Conservation (phyloP, 176 grass and related monocot species). For the Oryza glaberrima region DNA sequence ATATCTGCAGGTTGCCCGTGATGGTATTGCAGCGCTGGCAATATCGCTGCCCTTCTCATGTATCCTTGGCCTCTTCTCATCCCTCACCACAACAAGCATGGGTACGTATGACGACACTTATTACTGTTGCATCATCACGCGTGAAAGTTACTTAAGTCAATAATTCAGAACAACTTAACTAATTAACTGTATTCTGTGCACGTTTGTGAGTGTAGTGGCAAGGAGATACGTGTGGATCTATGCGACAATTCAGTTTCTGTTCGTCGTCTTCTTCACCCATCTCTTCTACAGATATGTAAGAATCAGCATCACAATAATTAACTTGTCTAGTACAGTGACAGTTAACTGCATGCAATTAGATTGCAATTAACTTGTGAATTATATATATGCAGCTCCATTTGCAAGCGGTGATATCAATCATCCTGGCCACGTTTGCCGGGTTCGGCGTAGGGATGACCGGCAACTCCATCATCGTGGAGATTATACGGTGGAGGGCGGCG, state of each 20-base stretch:
- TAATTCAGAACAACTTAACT: not conserved
- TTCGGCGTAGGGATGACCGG: conserved; percentile 87
- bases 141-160: too few relatives aligned
- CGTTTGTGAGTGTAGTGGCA: conserved; percentile 46
- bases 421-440: conserved; percentile 87
- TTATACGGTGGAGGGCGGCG: conserved; percentile 55
- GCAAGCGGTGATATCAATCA: conserved; percentile 86
- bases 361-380: too few relatives aligned
- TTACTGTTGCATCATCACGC: not conserved
- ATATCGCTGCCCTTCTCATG: conserved; percentile 90
- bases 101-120: conserved; percentile 39
- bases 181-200: not conserved
- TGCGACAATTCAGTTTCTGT: conserved; percentile 61
- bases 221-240: conserved; percentile 85
- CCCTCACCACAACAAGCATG: conserved; percentile 75
- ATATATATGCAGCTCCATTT: conserved; percentile 61
- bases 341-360: too few relatives aligned
- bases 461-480: conserved; percentile 68
- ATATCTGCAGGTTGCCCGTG: conserved; percentile 46
- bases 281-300: conserved; percentile 90
- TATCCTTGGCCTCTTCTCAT: conserved; percentile 81
- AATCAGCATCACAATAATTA: not conserved
- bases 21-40: conserved; percentile 74
- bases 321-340: too few relatives aligned
- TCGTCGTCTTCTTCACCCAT: conserved; percentile 85